Evolutionary conservation across 1,284 basidiomycete genomes (phyloP).

Genomic region (Ganoderma lingzhi): DNA sequence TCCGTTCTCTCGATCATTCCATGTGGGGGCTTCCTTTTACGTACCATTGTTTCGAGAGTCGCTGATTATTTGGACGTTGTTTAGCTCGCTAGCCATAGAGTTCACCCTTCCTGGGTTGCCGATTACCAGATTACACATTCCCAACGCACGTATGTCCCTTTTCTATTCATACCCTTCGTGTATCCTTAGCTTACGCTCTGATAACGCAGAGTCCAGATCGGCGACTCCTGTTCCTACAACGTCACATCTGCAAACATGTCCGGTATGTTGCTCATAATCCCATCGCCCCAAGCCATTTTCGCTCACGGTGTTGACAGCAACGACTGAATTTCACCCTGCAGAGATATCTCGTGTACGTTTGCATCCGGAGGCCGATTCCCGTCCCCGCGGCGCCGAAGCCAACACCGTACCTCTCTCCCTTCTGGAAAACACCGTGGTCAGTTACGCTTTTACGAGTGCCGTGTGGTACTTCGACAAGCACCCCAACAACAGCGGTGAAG

Average conservation of each 20-base stretch:
- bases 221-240: background rate
- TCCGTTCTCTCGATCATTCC: too few relatives aligned
- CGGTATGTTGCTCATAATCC: background rate
- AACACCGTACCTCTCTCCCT: slow-evolving; percentile 41
- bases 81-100: too few relatives aligned
- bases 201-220: too few relatives aligned
- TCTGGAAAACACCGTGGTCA: slow-evolving; percentile 41
- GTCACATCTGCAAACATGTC: background rate
- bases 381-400: background rate
- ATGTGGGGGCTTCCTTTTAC: too few relatives aligned
- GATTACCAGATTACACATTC: too few relatives aligned
- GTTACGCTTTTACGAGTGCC: slow-evolving; percentile 39
- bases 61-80: too few relatives aligned
- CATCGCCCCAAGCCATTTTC: background rate
- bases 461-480: slow-evolving; percentile 43
- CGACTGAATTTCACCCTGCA: background rate
- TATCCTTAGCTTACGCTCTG: too few relatives aligned
- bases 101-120: too few relatives aligned
- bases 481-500: slow-evolving; percentile 9
- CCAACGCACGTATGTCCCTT: too few relatives aligned
- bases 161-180: too few relatives aligned
- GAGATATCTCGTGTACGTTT: background rate
- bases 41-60: too few relatives aligned
- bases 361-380: background rate
- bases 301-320: background rate